Conservation (phyloP, 2,329 filamentous ascomycete species). For the Sporothrix sp. region DNA sequence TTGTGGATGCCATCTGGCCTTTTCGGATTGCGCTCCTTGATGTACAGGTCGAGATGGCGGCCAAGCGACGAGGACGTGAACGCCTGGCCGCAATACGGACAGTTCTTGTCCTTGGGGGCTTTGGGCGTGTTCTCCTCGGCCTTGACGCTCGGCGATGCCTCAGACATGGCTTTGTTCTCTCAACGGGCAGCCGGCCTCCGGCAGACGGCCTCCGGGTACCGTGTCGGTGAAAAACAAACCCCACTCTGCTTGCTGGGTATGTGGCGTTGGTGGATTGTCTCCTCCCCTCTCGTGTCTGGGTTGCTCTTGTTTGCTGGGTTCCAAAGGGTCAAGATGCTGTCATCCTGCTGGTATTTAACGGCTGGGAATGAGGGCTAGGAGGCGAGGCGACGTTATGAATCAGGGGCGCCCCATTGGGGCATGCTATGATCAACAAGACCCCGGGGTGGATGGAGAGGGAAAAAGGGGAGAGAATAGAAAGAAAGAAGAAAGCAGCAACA, state of each 20-base stretch:
- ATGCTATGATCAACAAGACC: constrained; percentile 11
- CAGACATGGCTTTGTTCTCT: constrained; percentile 20
- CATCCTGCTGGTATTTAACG: neutral
- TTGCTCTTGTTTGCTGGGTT: too few relatives aligned
- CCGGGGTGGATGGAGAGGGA: neutral
- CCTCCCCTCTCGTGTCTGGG: neutral
- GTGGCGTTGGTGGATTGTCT: too few relatives aligned
- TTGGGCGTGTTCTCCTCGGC: constrained; percentile 28
- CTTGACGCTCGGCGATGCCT: constrained; percentile 18
- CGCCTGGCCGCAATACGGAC: constrained; percentile 76
- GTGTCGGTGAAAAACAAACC: too few relatives aligned
- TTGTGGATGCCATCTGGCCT: constrained; percentile 78
- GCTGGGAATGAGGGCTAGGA: neutral
- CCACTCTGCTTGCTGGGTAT: too few relatives aligned
- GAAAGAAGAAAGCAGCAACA: neutral
- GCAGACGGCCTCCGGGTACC: too few relatives aligned
- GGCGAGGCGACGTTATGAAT: constrained; percentile 4
- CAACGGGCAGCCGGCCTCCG: too few relatives aligned
- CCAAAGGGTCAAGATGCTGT: neutral
- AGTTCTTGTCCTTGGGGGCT: constrained; percentile 73
- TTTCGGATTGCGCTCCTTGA: constrained; percentile 88
- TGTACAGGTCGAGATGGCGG: constrained; percentile 87
- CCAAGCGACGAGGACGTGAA: constrained; percentile 93
- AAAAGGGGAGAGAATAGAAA: neutral
- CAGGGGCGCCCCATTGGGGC: constrained; percentile 10